Evolutionary conservation across 202 grass and related monocot genomes (phyloP), one percentile per base, ranked within the genome.

Genomic region (Zoysia matrella): DNA sequence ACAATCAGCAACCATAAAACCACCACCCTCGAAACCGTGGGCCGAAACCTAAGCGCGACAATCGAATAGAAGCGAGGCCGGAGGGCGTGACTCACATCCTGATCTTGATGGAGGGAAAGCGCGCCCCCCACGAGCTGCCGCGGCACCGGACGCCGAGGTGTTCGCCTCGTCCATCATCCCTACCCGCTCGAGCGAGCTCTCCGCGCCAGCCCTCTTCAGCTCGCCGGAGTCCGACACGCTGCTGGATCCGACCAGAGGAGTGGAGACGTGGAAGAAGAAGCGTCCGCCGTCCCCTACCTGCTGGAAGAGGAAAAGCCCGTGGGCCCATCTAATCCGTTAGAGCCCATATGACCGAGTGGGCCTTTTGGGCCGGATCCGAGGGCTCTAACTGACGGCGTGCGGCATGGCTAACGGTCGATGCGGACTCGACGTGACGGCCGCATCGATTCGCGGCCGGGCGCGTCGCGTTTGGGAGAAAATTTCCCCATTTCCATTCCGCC

Each of bases 91-190:
- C 83, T 88, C 82, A 98, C 95, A 86, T 91, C 88, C 85, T 52
- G 95, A 95, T 74, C 84, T 90, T 69, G 70, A 56, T 73, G 73
- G 79, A 11, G 64, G 71, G 61, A 79, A 86, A 66, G 73, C 2
- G 13, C 78, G 79, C 39, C 77, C 63, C 3, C 67, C 70, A 52
- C 60, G 73, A 39, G 9, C 60, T 2, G 71, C 67, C 14, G 57
- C 79, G 16, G 15, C 53, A 40, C 55, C 75, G 46, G 90, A 84
- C 3, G 75, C 73, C 8, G 86, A 90, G 41, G 87, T 80, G 80
- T 82, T 88, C 11, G 74, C 88, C 60, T 86, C 92, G 43, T 95
- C 90, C 72, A 89, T 91, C 81, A 53, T 76, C 85, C 74, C 72
- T 8, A 6, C n/a, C 36, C 18, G 0, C 2, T 2, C 73, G 22